A percentile compares a stretch with the other conserved stretches of the same genome.
Evolutionary conservation across 116 monocot genomes (phyloP).

Genomic region (Posidonia oceanica): DNA sequence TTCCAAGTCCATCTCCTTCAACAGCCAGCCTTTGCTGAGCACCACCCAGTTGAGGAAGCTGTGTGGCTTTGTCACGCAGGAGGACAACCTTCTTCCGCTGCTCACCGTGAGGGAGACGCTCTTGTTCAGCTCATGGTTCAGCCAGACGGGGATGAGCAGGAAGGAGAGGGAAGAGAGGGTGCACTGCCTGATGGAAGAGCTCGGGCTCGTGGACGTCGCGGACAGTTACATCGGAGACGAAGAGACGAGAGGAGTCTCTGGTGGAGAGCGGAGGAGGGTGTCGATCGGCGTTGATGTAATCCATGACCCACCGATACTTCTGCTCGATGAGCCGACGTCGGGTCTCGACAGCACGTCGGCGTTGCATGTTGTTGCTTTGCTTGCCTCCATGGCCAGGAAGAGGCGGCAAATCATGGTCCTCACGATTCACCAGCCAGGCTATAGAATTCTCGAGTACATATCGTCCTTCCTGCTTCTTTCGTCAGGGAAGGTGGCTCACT

Average conservation of each 20-base stretch:
- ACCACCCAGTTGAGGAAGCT: conserved; percentile 34
- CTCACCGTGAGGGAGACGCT: conserved; percentile 84
- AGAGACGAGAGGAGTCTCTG: conserved; percentile 59
- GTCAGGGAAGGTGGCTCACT: conserved; percentile 48
- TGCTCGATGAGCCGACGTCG: conserved; percentile 90
- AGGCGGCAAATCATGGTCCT: conserved; percentile 52
- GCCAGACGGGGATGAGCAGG: conserved; percentile 20
- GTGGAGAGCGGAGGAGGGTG: conserved; percentile 82
- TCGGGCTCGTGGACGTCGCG: conserved; percentile 50
- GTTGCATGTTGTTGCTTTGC: conserved; percentile 48
- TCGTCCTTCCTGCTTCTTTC: conserved; percentile 62
- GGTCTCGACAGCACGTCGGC: conserved; percentile 88
- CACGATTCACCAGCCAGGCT: conserved; percentile 86
- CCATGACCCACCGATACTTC: conserved; percentile 61
- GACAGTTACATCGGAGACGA: conserved; percentile 63
- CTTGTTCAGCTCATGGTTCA: conserved; percentile 60
- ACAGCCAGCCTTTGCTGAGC: conserved; percentile 17
- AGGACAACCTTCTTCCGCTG: conserved; percentile 86
- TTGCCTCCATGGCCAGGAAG: conserved; percentile 43
- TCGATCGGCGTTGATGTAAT: conserved; percentile 71
- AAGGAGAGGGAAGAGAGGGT: conserved; percentile 49
- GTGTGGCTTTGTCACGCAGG: conserved; percentile 82
- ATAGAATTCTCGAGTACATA: conserved; percentile 56
- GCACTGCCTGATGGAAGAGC: conserved; percentile 43
- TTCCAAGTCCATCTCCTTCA: conserved; percentile 24